Evolutionary conservation across 768 basidiomycete genomes (phyloP).

Genomic region (Terana coerulea): DNA sequence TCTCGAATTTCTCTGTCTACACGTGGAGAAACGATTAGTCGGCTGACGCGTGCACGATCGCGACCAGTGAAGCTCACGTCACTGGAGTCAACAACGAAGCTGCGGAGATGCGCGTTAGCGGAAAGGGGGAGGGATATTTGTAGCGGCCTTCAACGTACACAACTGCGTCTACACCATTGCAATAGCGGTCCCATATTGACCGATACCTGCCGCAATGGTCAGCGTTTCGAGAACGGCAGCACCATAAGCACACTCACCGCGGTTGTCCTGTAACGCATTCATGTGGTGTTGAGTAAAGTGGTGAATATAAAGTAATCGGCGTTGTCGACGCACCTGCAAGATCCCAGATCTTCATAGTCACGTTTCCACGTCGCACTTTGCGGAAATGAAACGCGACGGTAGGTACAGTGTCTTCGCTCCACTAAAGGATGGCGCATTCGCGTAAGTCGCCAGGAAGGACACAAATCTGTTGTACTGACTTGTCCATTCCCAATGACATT

Average conservation of each 20-base stretch:
- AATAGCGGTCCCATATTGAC: constrained; percentile 95
- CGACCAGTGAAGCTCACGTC: constrained; percentile 52
- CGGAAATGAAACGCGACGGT: constrained; percentile 93
- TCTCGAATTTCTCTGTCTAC: constrained; percentile 78
- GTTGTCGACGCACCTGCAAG: constrained; percentile 66
- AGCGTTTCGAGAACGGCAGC: background rate
- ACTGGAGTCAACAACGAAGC: constrained; percentile 89
- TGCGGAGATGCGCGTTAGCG: constrained; percentile 26
- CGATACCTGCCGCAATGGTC: constrained; percentile 61
- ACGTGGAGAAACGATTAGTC: constrained; percentile 8
- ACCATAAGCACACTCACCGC: background rate
- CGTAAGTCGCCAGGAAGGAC: background rate
- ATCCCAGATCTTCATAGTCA: constrained; percentile 94
- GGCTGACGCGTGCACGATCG: background rate
- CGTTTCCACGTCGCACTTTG: constrained; percentile 84
- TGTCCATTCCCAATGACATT: constrained; percentile 89
- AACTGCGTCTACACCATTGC: constrained; percentile 88
- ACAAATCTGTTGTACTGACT: constrained; percentile 31
- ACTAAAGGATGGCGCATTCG: constrained; percentile 42
- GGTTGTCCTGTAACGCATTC: constrained; percentile 3
- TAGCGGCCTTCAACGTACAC: constrained; percentile 51
- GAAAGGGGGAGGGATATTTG: background rate
- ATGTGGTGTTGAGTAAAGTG: background rate
- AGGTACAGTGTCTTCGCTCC: constrained; percentile 95
- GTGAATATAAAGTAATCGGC: background rate